Evolutionary conservation across 129 eudicot genomes (phyloP), one percentile per base, ranked within the genome.

Genomic region (Tagetes patula): DNA sequence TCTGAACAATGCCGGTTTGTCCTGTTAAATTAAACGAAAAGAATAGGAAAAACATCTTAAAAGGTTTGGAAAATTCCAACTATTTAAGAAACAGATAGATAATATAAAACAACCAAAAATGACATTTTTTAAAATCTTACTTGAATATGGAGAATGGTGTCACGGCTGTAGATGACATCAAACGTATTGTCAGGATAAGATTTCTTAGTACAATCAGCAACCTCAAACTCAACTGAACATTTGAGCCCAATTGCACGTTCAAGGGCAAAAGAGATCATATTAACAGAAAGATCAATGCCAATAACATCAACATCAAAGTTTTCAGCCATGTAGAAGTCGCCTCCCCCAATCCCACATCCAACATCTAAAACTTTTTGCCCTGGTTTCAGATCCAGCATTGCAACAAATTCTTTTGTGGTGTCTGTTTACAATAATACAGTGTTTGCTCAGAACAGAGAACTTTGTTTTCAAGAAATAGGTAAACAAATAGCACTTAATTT

Each of bases 311-410:
- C 97, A 64, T 89, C 91, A 64, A 85, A 88, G 65, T 78, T 87
- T 67, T 91, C 97, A 45, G 96, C 96, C 99, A 95, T 95, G 82
- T 95, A 91, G 77, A 95, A 95, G 77, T 91, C 95, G 38, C 96
- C 99, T 75, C 97, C 99, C 14, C 97, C 99, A 14, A 95, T 95
- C 74, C 99, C 99, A 85, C 99, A 95, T 48, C 99, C 99, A 52
- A 95, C 99, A 70, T 95, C 99, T 14, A 95, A 81, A 46, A 95
- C 99, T 71, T 88, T 95, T 81, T 91, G 95, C 11, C 99, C 96
- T 5, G 95, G 95, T 85, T 90, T 78, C 70, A 91, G 91, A 81
- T 91, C 96, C 81, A 95, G 78, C 74, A 66, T 80, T 50, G 78
- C 86, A 49, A 90, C 97, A 85, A 95, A 95, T 76, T 95, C 99